phyloP scores from a whole-genome alignment of 352 stramenopile genomes.

The Thalassiosira livingstoniorum region DNA sequence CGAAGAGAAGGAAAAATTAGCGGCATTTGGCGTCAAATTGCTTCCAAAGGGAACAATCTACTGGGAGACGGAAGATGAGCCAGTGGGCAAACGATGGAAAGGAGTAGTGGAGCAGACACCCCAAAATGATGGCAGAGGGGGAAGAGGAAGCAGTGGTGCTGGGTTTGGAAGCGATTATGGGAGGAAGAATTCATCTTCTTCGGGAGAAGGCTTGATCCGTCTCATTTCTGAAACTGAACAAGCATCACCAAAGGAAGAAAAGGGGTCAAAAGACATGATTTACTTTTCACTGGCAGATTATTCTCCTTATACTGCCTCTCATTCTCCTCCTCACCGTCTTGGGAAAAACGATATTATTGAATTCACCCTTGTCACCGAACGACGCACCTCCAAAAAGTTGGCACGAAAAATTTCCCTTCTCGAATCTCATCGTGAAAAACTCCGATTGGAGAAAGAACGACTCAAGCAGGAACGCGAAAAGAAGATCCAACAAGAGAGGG shows the following conservation, averaged over 20 bases:
- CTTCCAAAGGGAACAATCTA: conserved; percentile 59
- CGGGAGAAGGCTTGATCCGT: conserved; percentile 47
- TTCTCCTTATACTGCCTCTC: neutral
- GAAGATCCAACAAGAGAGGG: too few species aligned
- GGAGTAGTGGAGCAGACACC: conserved; percentile 55
- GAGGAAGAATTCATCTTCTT: conserved; percentile 5
- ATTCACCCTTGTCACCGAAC: conserved; percentile 70
- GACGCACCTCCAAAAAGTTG: conserved; percentile 63
- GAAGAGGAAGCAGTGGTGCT: neutral
- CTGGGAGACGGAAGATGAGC: conserved; percentile 72
- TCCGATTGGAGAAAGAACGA: too few species aligned
- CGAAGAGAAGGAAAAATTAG: conserved; percentile 46
- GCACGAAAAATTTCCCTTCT: conserved; percentile 65
- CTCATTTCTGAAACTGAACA: conserved; percentile 18
- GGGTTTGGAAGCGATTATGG: neutral
- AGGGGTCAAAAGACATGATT: conserved; percentile 3
- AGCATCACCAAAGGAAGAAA: neutral
- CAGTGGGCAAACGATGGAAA: conserved; percentile 45
- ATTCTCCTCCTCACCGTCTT: conserved; percentile 28
- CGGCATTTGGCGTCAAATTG: conserved; percentile 50
- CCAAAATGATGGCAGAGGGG: conserved; percentile 11
- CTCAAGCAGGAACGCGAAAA: too few species aligned
- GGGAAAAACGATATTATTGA: conserved; percentile 69
- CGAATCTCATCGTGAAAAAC: conserved; percentile 68
- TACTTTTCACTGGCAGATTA: conserved; percentile 22